Percentiles rank a stretch among this genome's conserved stretches.
These are phyloP conservation scores for Alternaria tenuissima DNA, from an alignment of 2,329 filamentous ascomycete species.

Conservation along the genomic window DNA sequence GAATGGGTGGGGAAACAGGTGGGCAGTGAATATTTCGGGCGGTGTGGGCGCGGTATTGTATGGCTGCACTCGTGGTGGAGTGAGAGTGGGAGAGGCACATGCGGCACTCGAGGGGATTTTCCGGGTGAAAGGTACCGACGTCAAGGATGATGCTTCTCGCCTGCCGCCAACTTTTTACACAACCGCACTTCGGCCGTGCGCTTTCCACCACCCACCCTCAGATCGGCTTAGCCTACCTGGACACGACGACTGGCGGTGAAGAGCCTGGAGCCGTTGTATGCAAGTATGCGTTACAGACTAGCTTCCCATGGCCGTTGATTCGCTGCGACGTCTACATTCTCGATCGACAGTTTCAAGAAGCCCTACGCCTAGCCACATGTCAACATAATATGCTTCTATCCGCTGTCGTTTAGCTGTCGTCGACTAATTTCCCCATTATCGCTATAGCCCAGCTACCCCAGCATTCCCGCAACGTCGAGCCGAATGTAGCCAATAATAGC, in stretches of 20 bases:
- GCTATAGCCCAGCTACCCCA: constrained; percentile 12
- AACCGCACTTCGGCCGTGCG: constrained; percentile 17
- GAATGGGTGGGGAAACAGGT: constrained; percentile 8
- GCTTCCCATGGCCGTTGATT: constrained; percentile 3
- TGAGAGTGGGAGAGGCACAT: constrained; percentile 24
- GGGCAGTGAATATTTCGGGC: constrained; percentile 3
- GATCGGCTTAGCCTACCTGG: neutral
- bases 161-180: constrained; percentile 32
- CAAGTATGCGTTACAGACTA: constrained; percentile 3
- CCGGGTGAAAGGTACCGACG: constrained; percentile 33
- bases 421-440: constrained; percentile 8
- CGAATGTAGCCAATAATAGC: constrained; percentile 27
- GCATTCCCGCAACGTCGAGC: constrained; percentile 13
- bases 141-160: constrained; percentile 23
- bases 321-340: constrained; percentile 3
- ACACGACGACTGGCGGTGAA: constrained; percentile 19
- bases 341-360: constrained; percentile 12
- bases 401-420: constrained; percentile 6
- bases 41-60: constrained; percentile 8
- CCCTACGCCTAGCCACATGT: constrained; percentile 5
- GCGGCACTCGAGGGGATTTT: constrained; percentile 32
- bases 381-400: constrained; percentile 9
- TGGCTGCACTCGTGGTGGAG: constrained; percentile 31
- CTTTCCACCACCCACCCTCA: neutral
- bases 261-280: constrained; percentile 12